These are phyloP conservation scores for Cystoisospora suis DNA, from an alignment of 169 alveolate species.

Conservation along the genomic window DNA sequence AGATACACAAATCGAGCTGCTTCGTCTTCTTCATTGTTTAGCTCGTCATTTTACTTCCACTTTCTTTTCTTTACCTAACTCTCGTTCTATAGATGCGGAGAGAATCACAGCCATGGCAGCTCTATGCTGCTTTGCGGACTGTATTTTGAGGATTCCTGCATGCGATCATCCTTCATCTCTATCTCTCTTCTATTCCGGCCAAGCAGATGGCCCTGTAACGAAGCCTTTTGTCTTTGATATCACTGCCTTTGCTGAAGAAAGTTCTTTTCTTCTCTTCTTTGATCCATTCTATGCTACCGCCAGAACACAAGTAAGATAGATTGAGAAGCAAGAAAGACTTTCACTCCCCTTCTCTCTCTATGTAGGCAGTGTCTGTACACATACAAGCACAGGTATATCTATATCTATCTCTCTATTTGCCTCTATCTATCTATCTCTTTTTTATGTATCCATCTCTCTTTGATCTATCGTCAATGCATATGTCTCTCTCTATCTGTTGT, in stretches of 20 bases:
- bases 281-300: slow-evolving; percentile 65
- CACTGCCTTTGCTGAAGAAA: slow-evolving; percentile 64
- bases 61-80: slow-evolving; percentile 51
- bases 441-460: neutral
- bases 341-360: neutral
- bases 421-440: neutral
- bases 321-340: neutral
- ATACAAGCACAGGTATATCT: neutral
- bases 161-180: slow-evolving; percentile 67
- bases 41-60: slow-evolving; percentile 47
- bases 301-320: slow-evolving; percentile 66
- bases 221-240: slow-evolving; percentile 67
- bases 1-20: slow-evolving; percentile 54
- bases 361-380: neutral
- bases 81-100: slow-evolving; percentile 61
- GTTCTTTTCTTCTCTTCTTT: slow-evolving; percentile 62
- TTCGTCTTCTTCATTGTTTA: slow-evolving; percentile 43
- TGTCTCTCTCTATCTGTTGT: neutral
- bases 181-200: slow-evolving; percentile 68
- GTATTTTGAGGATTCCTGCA: slow-evolving; percentile 57
- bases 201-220: slow-evolving; percentile 68
- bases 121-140: slow-evolving; percentile 69
- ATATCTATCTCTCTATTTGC: neutral
- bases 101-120: slow-evolving; percentile 67
- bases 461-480: neutral